These are phyloP conservation scores for Ceratocystis diversiconidia DNA, from an alignment of 2,329 filamentous ascomycete genomes.

Conservation along the genomic window DNA sequence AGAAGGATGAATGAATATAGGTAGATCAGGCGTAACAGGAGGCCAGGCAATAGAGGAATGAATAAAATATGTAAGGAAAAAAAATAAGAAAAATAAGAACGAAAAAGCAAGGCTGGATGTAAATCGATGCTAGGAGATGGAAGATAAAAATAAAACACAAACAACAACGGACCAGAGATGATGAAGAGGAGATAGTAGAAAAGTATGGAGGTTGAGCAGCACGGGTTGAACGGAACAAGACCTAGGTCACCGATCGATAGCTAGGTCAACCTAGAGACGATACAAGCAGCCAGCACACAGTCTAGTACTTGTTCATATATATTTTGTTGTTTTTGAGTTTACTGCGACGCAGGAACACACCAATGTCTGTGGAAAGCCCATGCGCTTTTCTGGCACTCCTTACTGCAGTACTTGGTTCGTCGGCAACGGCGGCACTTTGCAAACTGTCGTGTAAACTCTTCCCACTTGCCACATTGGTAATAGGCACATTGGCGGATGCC, in stretches of 20 bases:
- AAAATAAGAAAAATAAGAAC: slow-evolving; percentile 13
- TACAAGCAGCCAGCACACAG: background rate
- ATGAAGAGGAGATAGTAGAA: background rate
- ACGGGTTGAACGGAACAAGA: background rate
- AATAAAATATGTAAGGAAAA: slow-evolving; percentile 12
- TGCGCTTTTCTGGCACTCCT: slow-evolving; percentile 97
- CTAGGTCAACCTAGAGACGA: background rate
- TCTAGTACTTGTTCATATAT: background rate
- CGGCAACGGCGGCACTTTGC: slow-evolving; percentile 94
- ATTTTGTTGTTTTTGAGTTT: slow-evolving; percentile 19
- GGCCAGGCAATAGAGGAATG: slow-evolving; percentile 14
- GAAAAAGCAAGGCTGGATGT: background rate
- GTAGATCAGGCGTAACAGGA: slow-evolving; percentile 3
- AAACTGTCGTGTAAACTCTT: slow-evolving; percentile 90
- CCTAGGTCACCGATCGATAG: background rate
- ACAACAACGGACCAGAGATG: background rate
- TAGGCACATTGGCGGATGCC: slow-evolving; percentile 96
- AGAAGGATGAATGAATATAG: background rate
- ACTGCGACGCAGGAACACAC: slow-evolving; percentile 65
- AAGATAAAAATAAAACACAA: slow-evolving; percentile 1
- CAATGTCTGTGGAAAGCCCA: slow-evolving; percentile 98
- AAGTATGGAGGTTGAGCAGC: background rate
- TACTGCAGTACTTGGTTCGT: slow-evolving; percentile 98
- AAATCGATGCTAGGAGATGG: background rate
- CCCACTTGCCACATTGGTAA: slow-evolving; percentile 97